Base-by-base conservation (phyloP, 2,329 filamentous ascomycete genomes). In the Pseudogymnoascus sp. region DNA sequence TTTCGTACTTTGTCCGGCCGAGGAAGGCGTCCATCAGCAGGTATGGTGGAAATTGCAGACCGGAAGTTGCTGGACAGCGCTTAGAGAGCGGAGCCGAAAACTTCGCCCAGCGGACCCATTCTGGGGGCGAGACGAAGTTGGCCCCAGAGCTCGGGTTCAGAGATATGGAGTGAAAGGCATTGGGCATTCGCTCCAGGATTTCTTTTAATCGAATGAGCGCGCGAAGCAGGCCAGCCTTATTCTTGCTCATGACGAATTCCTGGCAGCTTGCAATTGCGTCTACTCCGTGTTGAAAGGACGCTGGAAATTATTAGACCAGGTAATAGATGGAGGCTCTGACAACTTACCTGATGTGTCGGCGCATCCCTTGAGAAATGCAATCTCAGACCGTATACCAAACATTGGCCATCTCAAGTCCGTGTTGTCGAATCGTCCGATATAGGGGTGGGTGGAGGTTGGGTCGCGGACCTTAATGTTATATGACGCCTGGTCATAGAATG, bases 11-110 rank as follows among this genome's bases (percentile, higher is more conserved):
- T 65, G 78, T 80, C 1, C 81, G 76, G 0, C 80, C 80, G 3
- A 83, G 73, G 64, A 83, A 83, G 0, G 80, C 81, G 67, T 83
- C 80, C 80, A 83, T 82, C 3, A 83, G 73, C 0, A 83, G 73
- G 61, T 79, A 83, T 0, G 81, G 80, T 0, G 80, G 80, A 52
- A 83, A 83, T 60, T 83, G 78, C 0, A 83, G 69, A 0, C 80
- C 80, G 0, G 79, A 81, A 0, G 80, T 77, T 1, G 80, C 81
- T 0, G 81, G 80, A 2, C 78, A 80, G 7, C 80, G 71, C 63
- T 77, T 80, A 0, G 80, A 82, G 0, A 83, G 68, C 0, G 80
- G 80, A 0, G 81, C 75, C 0, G 78, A 80, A 67, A 83, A 83
- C 64, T 81, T 79, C 2, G 72, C 79, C 79, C 79, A 81, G 18